Evolutionary conservation across 441 rosid genomes (phyloP), one percentile per base, ranked within the genome.

Genomic region (Macaranga tanarius): DNA sequence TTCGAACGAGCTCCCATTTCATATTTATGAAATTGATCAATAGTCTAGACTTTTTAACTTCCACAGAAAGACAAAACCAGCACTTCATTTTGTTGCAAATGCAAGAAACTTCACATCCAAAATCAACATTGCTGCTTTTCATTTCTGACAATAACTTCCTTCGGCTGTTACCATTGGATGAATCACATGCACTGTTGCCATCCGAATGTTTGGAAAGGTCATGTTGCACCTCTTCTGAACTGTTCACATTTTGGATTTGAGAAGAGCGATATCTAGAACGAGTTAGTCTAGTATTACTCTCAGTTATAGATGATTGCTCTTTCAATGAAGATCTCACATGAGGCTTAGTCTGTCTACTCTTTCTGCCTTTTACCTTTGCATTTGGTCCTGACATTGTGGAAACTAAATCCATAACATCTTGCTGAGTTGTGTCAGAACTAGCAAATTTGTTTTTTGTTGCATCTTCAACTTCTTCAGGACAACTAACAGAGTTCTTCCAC

Each of bases 1-100:
- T 85, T 73, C 88, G 86, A 73, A 76, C 80, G 71, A 89, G 76
- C 81, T 95, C 95, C 97, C 92, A 85, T 76, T 86, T 90, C 79
- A 90, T 59, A 67, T 68, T 75, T 42, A 90, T 71, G 66, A 83
- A 79, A 79, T 72, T 83, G 70, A 55, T 77, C 56, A 95, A 61
- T 48, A 82, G 75, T 68, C 85, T 86, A 78, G 97, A 85, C 71
- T 84, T 80, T 65, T 72, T 68, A 70, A 79, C 87, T 76, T 89
- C 86, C 69, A 34, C 57, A 10, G 80, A 71, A 76, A 83, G 88
- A 81, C 92, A 88, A 38, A 75, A 85, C 91, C 86, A 86, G 78
- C 84, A 91, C 72, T 86, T 86, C 82, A 78, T 81, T 65, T 79
- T 77, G 71, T 86, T 83, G 84, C 96, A 90, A 71, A 82, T 85